A percentile compares a stretch with the other conserved stretches of the same genome.
Conservation (phyloP, 768 basidiomycete species). For the Boletus patriciae region DNA sequence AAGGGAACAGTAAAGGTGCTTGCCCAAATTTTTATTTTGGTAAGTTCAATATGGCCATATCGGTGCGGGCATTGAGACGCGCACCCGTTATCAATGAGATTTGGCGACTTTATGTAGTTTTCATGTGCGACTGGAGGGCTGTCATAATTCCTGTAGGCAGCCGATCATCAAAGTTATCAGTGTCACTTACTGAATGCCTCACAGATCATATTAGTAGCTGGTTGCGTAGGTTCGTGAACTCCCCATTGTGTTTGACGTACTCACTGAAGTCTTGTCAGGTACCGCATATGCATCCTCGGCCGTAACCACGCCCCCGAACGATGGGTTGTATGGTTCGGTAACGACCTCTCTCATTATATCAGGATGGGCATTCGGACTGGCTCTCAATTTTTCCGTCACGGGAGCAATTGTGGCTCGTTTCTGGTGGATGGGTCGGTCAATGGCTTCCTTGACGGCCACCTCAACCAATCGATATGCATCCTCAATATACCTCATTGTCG, state of each 20-base stretch:
- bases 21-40: not conserved
- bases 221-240: not conserved
- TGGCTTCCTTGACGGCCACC: not conserved
- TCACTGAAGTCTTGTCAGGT: not conserved
- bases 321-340: not conserved
- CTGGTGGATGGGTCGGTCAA: not conserved
- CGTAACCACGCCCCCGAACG: not conserved
- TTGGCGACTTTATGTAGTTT: conserved; percentile 6
- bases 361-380: not conserved
- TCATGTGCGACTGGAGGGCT: not conserved
- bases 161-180: not conserved
- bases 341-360: not conserved
- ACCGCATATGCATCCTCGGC: not conserved
- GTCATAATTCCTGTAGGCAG: not conserved
- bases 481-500: not conserved
- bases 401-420: not conserved
- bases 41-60: not conserved
- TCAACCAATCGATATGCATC: not conserved
- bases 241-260: not conserved
- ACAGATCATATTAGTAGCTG: not conserved
- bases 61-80: not conserved
- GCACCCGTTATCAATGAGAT: not conserved
- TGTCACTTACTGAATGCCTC: not conserved
- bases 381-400: not conserved
- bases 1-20: not conserved